Evolutionary conservation across 495 filamentous ascomycete species (phyloP), one percentile per base, ranked within the genome.

Genomic region (Hyaloscypha finlandica): DNA sequence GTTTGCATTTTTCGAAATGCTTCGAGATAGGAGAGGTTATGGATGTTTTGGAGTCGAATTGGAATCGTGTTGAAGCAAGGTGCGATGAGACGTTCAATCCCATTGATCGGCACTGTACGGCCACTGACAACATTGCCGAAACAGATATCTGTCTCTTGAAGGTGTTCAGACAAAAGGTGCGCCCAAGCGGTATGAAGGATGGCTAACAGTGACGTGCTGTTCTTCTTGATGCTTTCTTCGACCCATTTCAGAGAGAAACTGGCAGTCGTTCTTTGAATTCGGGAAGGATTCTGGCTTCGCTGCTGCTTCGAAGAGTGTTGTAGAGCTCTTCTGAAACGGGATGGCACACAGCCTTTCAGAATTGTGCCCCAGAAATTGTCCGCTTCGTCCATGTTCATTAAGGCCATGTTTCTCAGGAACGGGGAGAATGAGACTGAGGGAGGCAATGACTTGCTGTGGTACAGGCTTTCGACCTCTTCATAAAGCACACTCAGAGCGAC

Each of bases 51-150:
- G 81, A 90, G 74, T 22, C 93, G 83, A n/a, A 92, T 77, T 1
- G 94, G 92, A 25, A 97, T 80, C 0, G 94, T 97, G 67, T 94
- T 96, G 78, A 97, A 95, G 73, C 92, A 92, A 1, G 94, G 94
- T 1, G 90, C 89, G 25, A 96, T 84, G 9, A 97, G 86, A 6
- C 86, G 80, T 14, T 92, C 85, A 32, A 94, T 81, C 4, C 83
- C 81, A 29, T 89, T 81, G 22, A 92, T 72, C 3, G 88, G 76
- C 12, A 90, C 70, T 0, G 86, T 88, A 39, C 92, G 85, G 1
- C 92, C 92, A 70, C 85, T 91, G 62, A 92, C 84, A 8, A 95
- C 87, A 69, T 87, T 93, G 0, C 92, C 92, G 63, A 96, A 95
- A 76, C 90, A 93, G n/a, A 96, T 69, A 68, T 95, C 91, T 0